These are phyloP conservation scores for Teunomyces barrocoloradensis DNA, from an alignment of 805 yeast species.

Conservation along the genomic window DNA sequence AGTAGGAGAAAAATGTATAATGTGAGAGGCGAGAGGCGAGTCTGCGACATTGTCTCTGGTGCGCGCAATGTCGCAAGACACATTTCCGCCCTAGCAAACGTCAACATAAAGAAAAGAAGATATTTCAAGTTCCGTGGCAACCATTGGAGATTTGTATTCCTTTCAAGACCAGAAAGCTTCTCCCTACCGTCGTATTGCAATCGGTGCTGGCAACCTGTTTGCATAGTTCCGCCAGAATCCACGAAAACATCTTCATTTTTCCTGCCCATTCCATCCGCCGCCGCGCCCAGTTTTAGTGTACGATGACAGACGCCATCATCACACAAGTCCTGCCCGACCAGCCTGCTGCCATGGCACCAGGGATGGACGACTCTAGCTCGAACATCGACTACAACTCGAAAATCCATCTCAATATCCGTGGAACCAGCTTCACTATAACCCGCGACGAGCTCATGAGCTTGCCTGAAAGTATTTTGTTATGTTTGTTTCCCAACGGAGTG, in stretches of 20 bases:
- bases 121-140: conserved; percentile 12
- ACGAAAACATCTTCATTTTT: background rate
- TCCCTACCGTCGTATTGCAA: conserved; percentile 5
- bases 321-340: conserved; percentile 67
- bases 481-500: conserved; percentile 89
- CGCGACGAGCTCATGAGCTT: conserved; percentile 87
- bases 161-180: background rate
- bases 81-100: conserved; percentile 1
- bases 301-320: conserved; percentile 51
- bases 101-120: background rate
- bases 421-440: conserved; percentile 68
- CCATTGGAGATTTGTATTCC: conserved; percentile 4
- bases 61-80: background rate
- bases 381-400: conserved; percentile 59
- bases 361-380: conserved; percentile 20
- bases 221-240: background rate
- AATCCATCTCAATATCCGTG: conserved; percentile 77
- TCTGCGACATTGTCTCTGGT: background rate
- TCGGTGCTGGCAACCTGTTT: conserved; percentile 4
- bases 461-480: conserved; percentile 85
- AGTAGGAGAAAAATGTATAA: too few relatives aligned
- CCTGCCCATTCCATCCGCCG: background rate
- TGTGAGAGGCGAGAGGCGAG: too few relatives aligned
- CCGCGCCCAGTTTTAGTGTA: background rate
- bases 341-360: conserved; percentile 20